Evolutionary conservation across 225 moss, liverwort and hornwort genomes (phyloP).

Genomic region (Pleurozium schreberi): DNA sequence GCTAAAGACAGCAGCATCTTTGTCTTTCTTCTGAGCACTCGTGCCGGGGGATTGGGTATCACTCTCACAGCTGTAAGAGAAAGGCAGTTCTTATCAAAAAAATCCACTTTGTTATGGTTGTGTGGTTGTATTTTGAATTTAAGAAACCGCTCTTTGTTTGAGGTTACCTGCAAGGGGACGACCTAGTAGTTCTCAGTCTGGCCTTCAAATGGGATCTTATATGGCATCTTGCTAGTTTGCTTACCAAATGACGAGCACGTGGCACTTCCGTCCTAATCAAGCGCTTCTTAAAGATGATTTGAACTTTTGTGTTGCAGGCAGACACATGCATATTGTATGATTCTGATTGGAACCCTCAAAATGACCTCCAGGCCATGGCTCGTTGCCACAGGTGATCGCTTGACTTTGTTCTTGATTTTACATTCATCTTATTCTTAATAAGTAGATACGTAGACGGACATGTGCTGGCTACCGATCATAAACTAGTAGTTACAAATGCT

Average conservation of each 20-base stretch:
- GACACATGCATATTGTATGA: background rate
- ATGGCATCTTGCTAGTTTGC: background rate
- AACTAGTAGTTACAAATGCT: background rate
- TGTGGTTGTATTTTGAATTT: background rate
- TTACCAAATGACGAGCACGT: background rate
- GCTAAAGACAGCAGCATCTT: background rate
- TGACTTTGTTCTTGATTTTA: background rate
- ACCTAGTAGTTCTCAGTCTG: background rate
- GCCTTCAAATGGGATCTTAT: background rate
- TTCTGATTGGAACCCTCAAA: background rate
- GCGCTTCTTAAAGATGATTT: background rate
- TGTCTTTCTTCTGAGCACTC: background rate
- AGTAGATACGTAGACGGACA: background rate
- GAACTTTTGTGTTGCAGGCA: background rate
- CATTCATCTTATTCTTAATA: background rate
- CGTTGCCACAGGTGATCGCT: background rate
- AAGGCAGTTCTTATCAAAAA: background rate
- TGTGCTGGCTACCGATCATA: background rate
- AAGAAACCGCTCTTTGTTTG: background rate
- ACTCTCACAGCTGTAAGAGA: background rate
- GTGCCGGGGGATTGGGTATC: background rate
- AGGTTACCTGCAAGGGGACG: background rate
- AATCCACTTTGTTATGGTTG: background rate
- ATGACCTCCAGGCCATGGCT: background rate
- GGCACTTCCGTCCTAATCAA: background rate